These are phyloP conservation scores for Melastoma malabathricum DNA, from an alignment of 345 rosid species.

Conservation along the genomic window DNA sequence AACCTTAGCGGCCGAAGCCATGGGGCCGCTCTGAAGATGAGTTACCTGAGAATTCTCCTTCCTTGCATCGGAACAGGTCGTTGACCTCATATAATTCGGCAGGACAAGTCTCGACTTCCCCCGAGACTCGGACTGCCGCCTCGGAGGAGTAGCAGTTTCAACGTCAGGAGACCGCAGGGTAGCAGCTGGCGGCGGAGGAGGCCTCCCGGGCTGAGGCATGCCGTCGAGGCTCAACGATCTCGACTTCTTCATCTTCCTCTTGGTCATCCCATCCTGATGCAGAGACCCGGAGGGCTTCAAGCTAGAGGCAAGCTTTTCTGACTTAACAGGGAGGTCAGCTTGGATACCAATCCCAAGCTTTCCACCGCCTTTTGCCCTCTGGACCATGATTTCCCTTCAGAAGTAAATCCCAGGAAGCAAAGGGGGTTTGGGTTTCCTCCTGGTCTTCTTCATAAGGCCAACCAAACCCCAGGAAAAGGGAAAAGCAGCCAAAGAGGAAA, in stretches of 20 bases:
- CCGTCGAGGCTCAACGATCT: conserved; percentile 31
- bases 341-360: conserved; percentile 51
- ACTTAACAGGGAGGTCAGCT: conserved; percentile 29
- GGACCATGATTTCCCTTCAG: conserved; percentile 49
- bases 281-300: conserved; percentile 30
- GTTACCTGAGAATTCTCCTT: conserved; percentile 47
- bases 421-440: conserved; percentile 4
- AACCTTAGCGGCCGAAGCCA: conserved; percentile 22
- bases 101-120: conserved; percentile 19
- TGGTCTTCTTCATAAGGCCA: conserved; percentile 8
- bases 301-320: conserved; percentile 26
- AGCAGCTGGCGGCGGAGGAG: conserved; percentile 24
- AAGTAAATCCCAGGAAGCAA: not conserved
- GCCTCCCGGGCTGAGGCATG: conserved; percentile 32
- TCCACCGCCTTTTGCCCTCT: conserved; percentile 32
- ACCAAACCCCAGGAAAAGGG: conserved; percentile 3
- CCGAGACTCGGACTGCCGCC: conserved; percentile 20
- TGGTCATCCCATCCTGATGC: conserved; percentile 45
- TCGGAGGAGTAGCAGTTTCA: conserved; percentile 7
- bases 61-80: conserved; percentile 73
- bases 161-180: conserved; percentile 2
- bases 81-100: conserved; percentile 85
- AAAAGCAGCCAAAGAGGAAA: conserved; percentile 1
- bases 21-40: conserved; percentile 10
- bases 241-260: conserved; percentile 69